These are phyloP conservation scores for Capsaspora owczarzaki DNA, from an alignment of 78 protist species.

Conservation along the genomic window DNA sequence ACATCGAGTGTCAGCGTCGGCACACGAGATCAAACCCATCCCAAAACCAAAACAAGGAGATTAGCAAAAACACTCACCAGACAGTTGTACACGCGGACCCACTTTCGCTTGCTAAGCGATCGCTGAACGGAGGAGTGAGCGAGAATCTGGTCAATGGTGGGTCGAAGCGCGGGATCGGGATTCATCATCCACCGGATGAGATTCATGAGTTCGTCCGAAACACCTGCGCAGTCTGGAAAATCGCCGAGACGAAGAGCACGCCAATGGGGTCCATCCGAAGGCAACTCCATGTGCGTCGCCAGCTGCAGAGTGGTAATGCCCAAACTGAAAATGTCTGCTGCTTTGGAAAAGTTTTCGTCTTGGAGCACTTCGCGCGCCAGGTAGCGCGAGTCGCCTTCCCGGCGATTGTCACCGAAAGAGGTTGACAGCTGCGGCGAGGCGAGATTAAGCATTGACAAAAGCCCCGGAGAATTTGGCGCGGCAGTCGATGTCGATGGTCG, in stretches of 20 bases:
- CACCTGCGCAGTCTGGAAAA: background rate
- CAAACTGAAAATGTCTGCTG: conserved; percentile 42
- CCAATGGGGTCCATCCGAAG: conserved; percentile 59
- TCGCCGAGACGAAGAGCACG: background rate
- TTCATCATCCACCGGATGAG: conserved; percentile 12
- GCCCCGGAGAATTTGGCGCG: no score
- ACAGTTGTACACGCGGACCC: no score
- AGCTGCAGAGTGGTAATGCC: conserved; percentile 58
- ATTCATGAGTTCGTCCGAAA: background rate
- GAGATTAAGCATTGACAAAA: no score
- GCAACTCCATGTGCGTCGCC: conserved; percentile 52
- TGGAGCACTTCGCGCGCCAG: conserved; percentile 50
- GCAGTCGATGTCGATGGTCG: no score
- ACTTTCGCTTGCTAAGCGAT: no score
- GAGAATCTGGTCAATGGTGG: background rate
- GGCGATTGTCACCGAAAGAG: no score
- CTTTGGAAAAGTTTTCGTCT: background rate
- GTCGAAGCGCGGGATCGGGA: background rate
- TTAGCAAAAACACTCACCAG: no score
- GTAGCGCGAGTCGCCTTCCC: conserved; percentile 52
- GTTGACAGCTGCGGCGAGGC: no score
- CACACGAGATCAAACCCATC: no score
- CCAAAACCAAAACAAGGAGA: no score
- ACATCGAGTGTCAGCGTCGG: no score
- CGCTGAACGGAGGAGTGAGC: no score